phyloP scores from a whole-genome alignment of 2,329 filamentous ascomycete species.

The Seiridium unicorne region DNA sequence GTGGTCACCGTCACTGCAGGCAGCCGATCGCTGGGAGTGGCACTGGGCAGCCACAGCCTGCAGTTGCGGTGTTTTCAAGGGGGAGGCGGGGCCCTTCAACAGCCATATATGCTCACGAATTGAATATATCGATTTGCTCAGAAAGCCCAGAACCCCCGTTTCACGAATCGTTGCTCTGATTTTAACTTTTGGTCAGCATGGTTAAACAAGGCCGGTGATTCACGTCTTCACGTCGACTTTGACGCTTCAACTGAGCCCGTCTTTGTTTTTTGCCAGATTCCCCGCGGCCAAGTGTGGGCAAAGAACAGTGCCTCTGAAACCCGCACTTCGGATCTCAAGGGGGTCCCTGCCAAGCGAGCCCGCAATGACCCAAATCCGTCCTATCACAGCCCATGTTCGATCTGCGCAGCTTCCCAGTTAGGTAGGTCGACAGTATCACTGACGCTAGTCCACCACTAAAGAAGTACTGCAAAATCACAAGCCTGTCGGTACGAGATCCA shows the following conservation, averaged over 20 bases:
- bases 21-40: no score
- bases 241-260: background rate
- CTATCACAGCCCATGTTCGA: background rate
- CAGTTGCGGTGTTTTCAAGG: no score
- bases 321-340: background rate
- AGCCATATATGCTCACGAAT: no score
- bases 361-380: background rate
- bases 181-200: no score
- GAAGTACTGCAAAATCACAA: background rate
- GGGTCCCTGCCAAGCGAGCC: background rate
- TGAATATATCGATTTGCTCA: no score
- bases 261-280: background rate
- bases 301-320: background rate
- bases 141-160: no score
- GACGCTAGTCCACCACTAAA: background rate
- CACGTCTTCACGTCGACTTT: background rate
- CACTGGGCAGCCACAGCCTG: no score
- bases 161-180: no score
- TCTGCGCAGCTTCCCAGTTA: slow-evolving; percentile 3
- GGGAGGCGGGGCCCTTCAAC: no score
- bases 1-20: no score
- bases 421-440: background rate
- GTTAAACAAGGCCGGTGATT: no score
- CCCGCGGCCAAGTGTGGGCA: background rate
- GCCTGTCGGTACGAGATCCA: background rate